Evolutionary conservation across 2,329 filamentous ascomycete genomes (phyloP), one percentile per base, ranked within the genome.

Genomic region (Fusarium miscanthi): DNA sequence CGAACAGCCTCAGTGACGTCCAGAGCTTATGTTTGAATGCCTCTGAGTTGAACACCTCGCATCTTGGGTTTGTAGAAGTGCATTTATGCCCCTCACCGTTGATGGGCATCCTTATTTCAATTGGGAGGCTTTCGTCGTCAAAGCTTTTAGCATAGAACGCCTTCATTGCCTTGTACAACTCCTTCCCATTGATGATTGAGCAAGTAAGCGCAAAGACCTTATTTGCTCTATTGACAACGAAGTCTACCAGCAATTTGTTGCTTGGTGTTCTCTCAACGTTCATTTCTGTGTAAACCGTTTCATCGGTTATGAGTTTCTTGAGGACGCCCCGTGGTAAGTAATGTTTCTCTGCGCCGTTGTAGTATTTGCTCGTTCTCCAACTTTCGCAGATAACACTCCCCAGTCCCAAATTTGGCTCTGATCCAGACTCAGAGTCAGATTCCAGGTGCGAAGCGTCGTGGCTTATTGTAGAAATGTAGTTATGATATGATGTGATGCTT

Each of bases 181-280:
- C n/a, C 14, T 17, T n/a, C 3, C 42, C 42, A 12, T 27, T 45
- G n/a, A 63, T n/a, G 8, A 48, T 37, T 6, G 42, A 31, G 8
- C 54, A 46, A 8, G 60, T 35, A 14, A 58, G n/a, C 3, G 60
- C 45, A 13, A 63, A 63, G 27, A 63, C 37, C n/a, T 31, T 63
- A 11, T 48, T 63, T 33, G 60, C 42, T 23, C 52, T 38, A 8
- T 21, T 49, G 19, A 58, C 17, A n/a, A 58, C 27, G 40, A 63
- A 63, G 6, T 25, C 23, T 11, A 58, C 23, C 3, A 58, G 33
- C 5, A 4, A 5, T 14, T 23, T 4, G 23, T 38, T 16, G 4
- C 14, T 19, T 23, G 9, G 23, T 33, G 19, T 8, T 23, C 19
- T n/a, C n/a, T n/a, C 19, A 19, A n/a, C 48, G 16, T 38, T 40